phyloP scores from a whole-genome alignment of 768 basidiomycete species.

The Chalciporus sphaerocephalus region DNA sequence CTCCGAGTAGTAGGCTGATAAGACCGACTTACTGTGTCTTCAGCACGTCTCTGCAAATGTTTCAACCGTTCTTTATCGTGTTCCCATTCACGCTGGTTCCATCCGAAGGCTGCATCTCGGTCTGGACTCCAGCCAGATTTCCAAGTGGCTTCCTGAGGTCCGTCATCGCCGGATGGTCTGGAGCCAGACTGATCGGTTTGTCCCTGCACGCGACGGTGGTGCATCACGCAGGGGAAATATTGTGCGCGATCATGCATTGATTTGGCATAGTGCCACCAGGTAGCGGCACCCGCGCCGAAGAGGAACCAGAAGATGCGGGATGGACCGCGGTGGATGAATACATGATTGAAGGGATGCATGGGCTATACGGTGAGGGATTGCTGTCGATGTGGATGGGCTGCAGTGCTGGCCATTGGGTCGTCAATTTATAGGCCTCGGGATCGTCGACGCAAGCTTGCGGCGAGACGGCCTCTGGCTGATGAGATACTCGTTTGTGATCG shows the following conservation, averaged over 20 bases:
- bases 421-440: slow-evolving; percentile 14
- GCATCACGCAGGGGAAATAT: slow-evolving; percentile 27
- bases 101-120: slow-evolving; percentile 17
- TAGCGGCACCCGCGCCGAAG: slow-evolving; percentile 47
- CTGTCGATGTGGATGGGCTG: background rate
- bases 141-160: slow-evolving; percentile 9
- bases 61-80: slow-evolving; percentile 45
- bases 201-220: slow-evolving; percentile 17
- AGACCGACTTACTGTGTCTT: slow-evolving; percentile 41
- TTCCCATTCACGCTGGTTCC: slow-evolving; percentile 37
- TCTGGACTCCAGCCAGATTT: slow-evolving; percentile 5
- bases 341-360: slow-evolving; percentile 23
- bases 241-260: slow-evolving; percentile 39
- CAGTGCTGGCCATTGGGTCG: background rate
- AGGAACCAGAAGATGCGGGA: slow-evolving; percentile 67
- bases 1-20: background rate
- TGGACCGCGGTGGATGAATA: slow-evolving; percentile 36
- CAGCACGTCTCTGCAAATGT: slow-evolving; percentile 45
- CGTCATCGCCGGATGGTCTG: slow-evolving; percentile 2
- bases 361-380: background rate
- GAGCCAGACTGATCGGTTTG: slow-evolving; percentile 9
- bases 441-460: slow-evolving; percentile 25
- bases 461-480: no score
- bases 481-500: no score
- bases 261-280: slow-evolving; percentile 38